Evolutionary conservation across 2,329 filamentous ascomycete genomes (phyloP).

Genomic region (Blastomyces silverae): DNA sequence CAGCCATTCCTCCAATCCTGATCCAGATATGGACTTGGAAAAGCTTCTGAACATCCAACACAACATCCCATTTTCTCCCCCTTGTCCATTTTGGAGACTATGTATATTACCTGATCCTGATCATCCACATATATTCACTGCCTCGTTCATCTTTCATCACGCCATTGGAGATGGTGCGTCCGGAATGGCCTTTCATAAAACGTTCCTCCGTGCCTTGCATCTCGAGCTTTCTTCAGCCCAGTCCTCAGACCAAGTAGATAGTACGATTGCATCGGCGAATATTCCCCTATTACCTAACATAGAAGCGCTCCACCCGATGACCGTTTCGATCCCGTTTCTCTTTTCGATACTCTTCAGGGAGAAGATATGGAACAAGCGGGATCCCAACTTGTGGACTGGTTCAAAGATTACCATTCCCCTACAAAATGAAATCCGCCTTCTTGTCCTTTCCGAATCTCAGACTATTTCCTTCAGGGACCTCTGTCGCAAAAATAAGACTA

Average conservation of each 20-base stretch:
- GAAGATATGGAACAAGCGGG: slow-evolving; percentile 27
- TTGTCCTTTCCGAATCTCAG: slow-evolving; percentile 29
- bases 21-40: slow-evolving; percentile 39
- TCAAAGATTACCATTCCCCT: slow-evolving; percentile 24
- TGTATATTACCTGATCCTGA: slow-evolving; percentile 31
- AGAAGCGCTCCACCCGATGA: slow-evolving; percentile 38
- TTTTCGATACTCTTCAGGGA: slow-evolving; percentile 30
- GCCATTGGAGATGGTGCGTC: slow-evolving; percentile 44
- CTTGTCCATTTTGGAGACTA: slow-evolving; percentile 42
- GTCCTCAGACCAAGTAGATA: slow-evolving; percentile 19
- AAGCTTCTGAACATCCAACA: slow-evolving; percentile 39
- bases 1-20: slow-evolving; percentile 1
- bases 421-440: slow-evolving; percentile 27
- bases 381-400: slow-evolving; percentile 35
- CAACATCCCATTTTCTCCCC: slow-evolving; percentile 34
- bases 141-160: slow-evolving; percentile 45
- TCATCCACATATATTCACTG: slow-evolving; percentile 34
- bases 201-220: slow-evolving; percentile 37
- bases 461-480: slow-evolving; percentile 29
- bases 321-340: slow-evolving; percentile 35
- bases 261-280: slow-evolving; percentile 24
- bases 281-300: slow-evolving; percentile 37
- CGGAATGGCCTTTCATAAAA: slow-evolving; percentile 42
- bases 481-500: slow-evolving; percentile 37
- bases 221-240: slow-evolving; percentile 8